A percentile compares a stretch with the other conserved stretches of the same genome.
phyloP scores from a whole-genome alignment of 306 rosid species.

The Calophaca sinica region DNA sequence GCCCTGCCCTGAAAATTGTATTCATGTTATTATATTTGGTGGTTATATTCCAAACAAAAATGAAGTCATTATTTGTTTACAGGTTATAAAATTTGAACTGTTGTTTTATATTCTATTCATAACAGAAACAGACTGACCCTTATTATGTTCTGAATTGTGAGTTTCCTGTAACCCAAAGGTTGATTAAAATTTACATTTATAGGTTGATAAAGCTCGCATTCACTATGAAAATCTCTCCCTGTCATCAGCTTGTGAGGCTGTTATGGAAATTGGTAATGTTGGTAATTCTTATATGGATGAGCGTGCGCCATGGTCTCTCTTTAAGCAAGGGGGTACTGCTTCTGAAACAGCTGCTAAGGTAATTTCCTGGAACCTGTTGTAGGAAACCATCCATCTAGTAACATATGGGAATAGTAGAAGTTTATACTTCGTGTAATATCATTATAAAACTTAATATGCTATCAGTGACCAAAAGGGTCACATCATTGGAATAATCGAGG shows the following conservation, averaged over 20 bases:
- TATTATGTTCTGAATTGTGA: not conserved
- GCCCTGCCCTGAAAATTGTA: not conserved
- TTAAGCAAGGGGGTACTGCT: slow-evolving; percentile 84
- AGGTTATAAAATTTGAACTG: not conserved
- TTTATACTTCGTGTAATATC: not conserved
- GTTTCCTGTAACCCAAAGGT: not conserved
- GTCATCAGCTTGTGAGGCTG: slow-evolving; percentile 93
- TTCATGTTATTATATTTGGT: slow-evolving; percentile 7
- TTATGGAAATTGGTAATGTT: slow-evolving; percentile 81
- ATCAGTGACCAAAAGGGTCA: not conserved
- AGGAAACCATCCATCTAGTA: slow-evolving; percentile 19
- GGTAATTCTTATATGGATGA: slow-evolving; percentile 91
- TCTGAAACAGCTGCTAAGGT: slow-evolving; percentile 92
- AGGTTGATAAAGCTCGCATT: slow-evolving; percentile 77
- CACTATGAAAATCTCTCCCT: slow-evolving; percentile 77
- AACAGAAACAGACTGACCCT: slow-evolving; percentile 5
- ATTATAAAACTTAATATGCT: slow-evolving; percentile 13
- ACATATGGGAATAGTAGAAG: slow-evolving; percentile 14
- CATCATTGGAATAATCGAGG: slow-evolving; percentile 16
- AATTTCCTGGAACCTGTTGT: slow-evolving; percentile 32
- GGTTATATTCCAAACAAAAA: slow-evolving; percentile 2
- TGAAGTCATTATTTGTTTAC: slow-evolving; percentile 13
- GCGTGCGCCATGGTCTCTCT: slow-evolving; percentile 93
- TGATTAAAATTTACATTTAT: slow-evolving; percentile 35
- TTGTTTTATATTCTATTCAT: slow-evolving; percentile 8